Conservation (phyloP, 345 rosid species). For the Pseudoturritis turrita region DNA sequence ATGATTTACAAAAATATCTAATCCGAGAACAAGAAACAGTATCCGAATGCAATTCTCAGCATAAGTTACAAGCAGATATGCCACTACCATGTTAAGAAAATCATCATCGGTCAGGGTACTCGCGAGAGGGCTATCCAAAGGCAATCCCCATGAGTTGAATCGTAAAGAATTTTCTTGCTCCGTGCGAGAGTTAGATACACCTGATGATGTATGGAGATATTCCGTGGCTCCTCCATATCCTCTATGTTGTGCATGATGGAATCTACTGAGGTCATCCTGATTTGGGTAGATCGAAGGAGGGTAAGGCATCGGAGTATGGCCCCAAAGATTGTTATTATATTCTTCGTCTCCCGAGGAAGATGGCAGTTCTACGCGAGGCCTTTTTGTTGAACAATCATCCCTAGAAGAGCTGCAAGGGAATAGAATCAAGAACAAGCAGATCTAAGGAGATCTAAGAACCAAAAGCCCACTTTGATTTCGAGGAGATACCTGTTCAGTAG, state of each 20-base stretch:
- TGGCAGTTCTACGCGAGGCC: slow-evolving; percentile 50
- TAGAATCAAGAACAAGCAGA: slow-evolving; percentile 19
- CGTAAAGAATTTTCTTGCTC: slow-evolving; percentile 44
- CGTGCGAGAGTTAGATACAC: slow-evolving; percentile 41
- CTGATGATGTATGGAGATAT: slow-evolving; percentile 31
- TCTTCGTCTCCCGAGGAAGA: slow-evolving; percentile 53
- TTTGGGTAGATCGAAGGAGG: slow-evolving; percentile 49
- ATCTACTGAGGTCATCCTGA: slow-evolving; percentile 52
- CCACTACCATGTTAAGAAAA: slow-evolving; percentile 88
- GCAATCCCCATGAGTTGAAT: slow-evolving; percentile 67
- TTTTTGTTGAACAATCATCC: slow-evolving; percentile 52
- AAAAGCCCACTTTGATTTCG: neutral
- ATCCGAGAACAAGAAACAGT: neutral
- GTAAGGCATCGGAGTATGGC: slow-evolving; percentile 34
- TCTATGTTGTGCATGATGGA: slow-evolving; percentile 43
- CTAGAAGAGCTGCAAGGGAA: slow-evolving; percentile 29
- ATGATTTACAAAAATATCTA: slow-evolving; percentile 26
- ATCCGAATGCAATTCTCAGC: neutral
- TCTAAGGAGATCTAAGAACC: slow-evolving; percentile 5
- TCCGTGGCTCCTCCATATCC: slow-evolving; percentile 39
- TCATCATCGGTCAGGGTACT: slow-evolving; percentile 81
- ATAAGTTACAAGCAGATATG: slow-evolving; percentile 24
- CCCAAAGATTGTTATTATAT: slow-evolving; percentile 36
- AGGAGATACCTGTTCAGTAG: slow-evolving; percentile 46
- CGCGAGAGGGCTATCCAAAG: slow-evolving; percentile 77